Evolutionary conservation across 2,329 filamentous ascomycete genomes (phyloP), one percentile per base, ranked within the genome.

Genomic region (Curvularia spicifera): DNA sequence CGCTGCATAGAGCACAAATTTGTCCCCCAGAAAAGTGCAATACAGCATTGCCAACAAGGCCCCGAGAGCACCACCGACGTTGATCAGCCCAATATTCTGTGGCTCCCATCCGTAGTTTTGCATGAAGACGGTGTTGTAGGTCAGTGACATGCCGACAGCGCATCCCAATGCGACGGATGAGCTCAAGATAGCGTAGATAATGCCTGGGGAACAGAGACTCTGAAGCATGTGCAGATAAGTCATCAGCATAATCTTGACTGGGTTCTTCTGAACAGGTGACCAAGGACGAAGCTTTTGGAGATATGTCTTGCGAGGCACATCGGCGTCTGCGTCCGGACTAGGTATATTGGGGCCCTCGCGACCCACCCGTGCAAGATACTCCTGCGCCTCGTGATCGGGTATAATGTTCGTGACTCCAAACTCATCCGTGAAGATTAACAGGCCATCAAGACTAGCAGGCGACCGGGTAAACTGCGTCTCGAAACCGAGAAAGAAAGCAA

Each of bases 61-160:
- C 1, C 40, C 40, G 13, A 43, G 22, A 12, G 15, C 40, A 4
- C 40, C 40, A 8, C 40, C 40, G 40, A 43, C 13, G 22, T 43
- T 43, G 22, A 43, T 26, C 6, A 56, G 45, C 5, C 45, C 53
- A 18, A 56, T 18, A 12, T 40, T n/a, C n/a, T 49, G 1, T 4
- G 24, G 12, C 10, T 20, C 4, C 53, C 53, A 56, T 20, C 20
- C 24, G 37, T 56, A 50, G 26, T 50, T 28, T 5, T 46, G 33
- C 28, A 43, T 50, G 13, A 50, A 35, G 10, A 56, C 46, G n/a
- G 20, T 1, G 39, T 50, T 50, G 45, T 56, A 56, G 0, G 53
- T 56, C 37, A 56, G 29, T 12, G 53, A 56, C 18, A 50, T 56
- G 28, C 45, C 46, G 35, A 56, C 42, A 35, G 26, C 7, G 31